phyloP scores from a whole-genome alignment of 1,284 basidiomycete species.

The Cystobasidiaceae sp. region DNA sequence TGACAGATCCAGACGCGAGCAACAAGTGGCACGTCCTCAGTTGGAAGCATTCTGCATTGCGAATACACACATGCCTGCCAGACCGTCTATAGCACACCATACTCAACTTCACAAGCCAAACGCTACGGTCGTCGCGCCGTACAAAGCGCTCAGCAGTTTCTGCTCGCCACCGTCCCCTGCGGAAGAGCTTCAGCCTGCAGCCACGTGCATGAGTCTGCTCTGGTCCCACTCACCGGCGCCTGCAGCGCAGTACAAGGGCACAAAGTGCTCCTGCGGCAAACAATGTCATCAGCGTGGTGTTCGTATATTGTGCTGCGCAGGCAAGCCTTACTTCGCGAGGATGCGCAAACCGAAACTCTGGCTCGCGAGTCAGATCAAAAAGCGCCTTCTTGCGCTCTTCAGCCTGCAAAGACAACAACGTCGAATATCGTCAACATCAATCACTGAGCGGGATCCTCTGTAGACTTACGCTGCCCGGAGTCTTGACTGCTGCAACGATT shows the following conservation, averaged over 20 bases:
- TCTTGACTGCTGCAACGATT: conserved; percentile 55
- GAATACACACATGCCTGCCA: too few relatives aligned
- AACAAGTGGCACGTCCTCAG: too few relatives aligned
- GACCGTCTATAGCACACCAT: too few relatives aligned
- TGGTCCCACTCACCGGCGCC: conserved; percentile 27
- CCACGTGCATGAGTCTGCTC: too few relatives aligned
- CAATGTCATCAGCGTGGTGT: not conserved
- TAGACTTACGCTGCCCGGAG: conserved; percentile 49
- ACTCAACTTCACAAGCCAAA: conserved; percentile 33
- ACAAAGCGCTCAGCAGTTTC: conserved; percentile 34
- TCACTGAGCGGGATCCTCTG: too few relatives aligned
- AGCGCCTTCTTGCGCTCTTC: conserved; percentile 51
- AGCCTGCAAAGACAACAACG: too few relatives aligned
- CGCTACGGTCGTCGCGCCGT: conserved; percentile 39
- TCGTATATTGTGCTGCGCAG: not conserved
- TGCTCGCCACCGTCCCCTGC: conserved; percentile 44
- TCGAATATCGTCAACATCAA: too few relatives aligned
- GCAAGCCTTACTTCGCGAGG: conserved; percentile 50
- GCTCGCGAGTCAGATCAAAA: conserved; percentile 55
- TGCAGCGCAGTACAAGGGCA: conserved; percentile 56
- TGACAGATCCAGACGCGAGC: not conserved
- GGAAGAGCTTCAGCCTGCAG: too few relatives aligned
- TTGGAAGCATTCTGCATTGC: too few relatives aligned
- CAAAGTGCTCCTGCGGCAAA: conserved; percentile 59
- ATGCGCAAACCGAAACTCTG: conserved; percentile 60